phyloP scores from a whole-genome alignment of 495 filamentous ascomycete species.

The Stereocaulon alpinum region DNA sequence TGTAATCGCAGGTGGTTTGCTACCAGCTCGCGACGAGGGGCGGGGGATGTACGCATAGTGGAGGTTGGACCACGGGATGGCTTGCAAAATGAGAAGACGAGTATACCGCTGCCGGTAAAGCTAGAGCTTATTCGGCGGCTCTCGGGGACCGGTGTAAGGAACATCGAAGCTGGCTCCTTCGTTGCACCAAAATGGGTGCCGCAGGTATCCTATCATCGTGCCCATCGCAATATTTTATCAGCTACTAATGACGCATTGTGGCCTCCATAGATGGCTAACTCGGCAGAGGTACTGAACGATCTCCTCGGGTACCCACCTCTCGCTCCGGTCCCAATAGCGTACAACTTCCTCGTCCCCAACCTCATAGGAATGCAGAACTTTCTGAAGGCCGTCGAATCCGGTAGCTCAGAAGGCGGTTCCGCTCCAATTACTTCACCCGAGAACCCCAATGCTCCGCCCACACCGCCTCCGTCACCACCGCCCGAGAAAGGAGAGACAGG shows the following conservation, averaged over 20 bases:
- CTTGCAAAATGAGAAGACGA: constrained; percentile 87
- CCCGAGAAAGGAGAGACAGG: constrained; percentile 18
- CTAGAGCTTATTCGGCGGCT: constrained; percentile 71
- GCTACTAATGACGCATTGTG: background rate
- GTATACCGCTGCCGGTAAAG: constrained; percentile 72
- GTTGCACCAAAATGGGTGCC: constrained; percentile 97
- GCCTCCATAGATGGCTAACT: constrained; percentile 72
- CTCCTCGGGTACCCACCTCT: constrained; percentile 50
- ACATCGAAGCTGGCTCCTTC: constrained; percentile 92
- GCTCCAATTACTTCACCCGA: constrained; percentile 24
- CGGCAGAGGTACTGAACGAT: constrained; percentile 66
- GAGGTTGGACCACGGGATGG: constrained; percentile 94
- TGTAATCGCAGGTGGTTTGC: constrained; percentile 1
- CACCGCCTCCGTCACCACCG: constrained; percentile 18
- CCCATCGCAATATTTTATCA: background rate
- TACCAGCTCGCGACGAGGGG: constrained; percentile 8
- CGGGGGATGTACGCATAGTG: constrained; percentile 55
- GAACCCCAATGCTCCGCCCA: constrained; percentile 29
- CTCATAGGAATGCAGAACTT: constrained; percentile 60
- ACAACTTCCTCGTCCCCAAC: constrained; percentile 92
- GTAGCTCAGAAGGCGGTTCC: background rate
- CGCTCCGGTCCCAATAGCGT: constrained; percentile 59
- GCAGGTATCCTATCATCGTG: constrained; percentile 47
- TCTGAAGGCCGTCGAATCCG: constrained; percentile 25
- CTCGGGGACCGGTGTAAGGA: constrained; percentile 72